These are phyloP conservation scores for Phanerochaete sordida DNA, from an alignment of 768 basidiomycete species.

Conservation along the genomic window DNA sequence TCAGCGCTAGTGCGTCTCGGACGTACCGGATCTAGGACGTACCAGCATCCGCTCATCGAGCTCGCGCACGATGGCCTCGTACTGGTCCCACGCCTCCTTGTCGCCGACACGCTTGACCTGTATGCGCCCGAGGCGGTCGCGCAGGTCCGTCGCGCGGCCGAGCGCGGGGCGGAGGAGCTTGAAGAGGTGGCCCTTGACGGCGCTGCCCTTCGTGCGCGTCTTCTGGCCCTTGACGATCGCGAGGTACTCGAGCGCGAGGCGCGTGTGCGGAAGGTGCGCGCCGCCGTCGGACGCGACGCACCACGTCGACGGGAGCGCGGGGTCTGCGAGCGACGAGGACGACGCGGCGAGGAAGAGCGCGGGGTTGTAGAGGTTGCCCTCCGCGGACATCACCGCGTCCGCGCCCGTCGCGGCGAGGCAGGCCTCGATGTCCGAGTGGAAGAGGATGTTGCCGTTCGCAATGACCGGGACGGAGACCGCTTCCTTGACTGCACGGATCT, in stretches of 20 bases:
- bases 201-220: slow-evolving; percentile 68
- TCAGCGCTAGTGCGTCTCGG: neutral
- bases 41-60: slow-evolving; percentile 59
- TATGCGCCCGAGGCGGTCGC: slow-evolving; percentile 64
- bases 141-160: slow-evolving; percentile 58
- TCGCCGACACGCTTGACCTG: slow-evolving; percentile 23
- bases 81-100: slow-evolving; percentile 36
- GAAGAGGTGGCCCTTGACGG: slow-evolving; percentile 91
- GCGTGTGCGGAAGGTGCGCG: slow-evolving; percentile 52
- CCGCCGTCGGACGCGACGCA: slow-evolving; percentile 16
- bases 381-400: slow-evolving; percentile 93
- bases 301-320: slow-evolving; percentile 9
- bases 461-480: slow-evolving; percentile 92
- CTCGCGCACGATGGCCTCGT: slow-evolving; percentile 53
- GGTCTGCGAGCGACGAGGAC: slow-evolving; percentile 6
- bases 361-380: slow-evolving; percentile 92
- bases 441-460: slow-evolving; percentile 95
- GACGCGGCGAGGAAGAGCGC: slow-evolving; percentile 55
- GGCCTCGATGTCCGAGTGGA: slow-evolving; percentile 72
- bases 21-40: slow-evolving; percentile 19
- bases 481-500: slow-evolving; percentile 88
- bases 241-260: slow-evolving; percentile 85
- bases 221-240: slow-evolving; percentile 67
- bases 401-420: slow-evolving; percentile 84
- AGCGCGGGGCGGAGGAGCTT: slow-evolving; percentile 85